Evolutionary conservation across 2,329 filamentous ascomycete species (phyloP).

Genomic region (Helotiales sp.): DNA sequence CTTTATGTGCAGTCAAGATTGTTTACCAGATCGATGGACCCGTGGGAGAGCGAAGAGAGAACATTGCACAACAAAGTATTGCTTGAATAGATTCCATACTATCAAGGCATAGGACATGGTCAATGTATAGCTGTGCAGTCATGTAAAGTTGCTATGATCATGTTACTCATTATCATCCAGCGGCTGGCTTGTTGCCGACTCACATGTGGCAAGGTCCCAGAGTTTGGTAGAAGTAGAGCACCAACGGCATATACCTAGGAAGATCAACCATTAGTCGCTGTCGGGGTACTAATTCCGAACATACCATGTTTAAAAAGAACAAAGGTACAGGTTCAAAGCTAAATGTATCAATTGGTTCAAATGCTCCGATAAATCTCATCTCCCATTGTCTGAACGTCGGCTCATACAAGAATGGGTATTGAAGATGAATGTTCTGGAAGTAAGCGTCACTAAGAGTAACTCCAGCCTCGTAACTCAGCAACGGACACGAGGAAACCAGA

Average conservation of each 20-base stretch:
- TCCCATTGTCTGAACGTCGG: constrained; percentile 29
- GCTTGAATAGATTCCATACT: constrained; percentile 30
- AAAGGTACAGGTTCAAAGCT: not conserved
- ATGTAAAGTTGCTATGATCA: not conserved
- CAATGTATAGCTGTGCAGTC: not conserved
- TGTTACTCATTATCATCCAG: not conserved
- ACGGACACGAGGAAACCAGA: not conserved
- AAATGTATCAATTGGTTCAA: not conserved
- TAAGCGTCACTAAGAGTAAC: constrained; percentile 22
- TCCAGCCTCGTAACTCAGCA: not conserved
- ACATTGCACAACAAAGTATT: constrained; percentile 32
- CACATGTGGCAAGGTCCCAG: not conserved
- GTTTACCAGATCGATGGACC: constrained; percentile 32
- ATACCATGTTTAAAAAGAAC: not conserved
- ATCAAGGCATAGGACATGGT: constrained; percentile 25
- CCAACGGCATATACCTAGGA: not conserved
- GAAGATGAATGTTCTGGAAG: constrained; percentile 28
- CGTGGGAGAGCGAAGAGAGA: constrained; percentile 26
- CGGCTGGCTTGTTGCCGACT: not conserved
- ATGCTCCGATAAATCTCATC: constrained; percentile 1
- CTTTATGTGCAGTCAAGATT: constrained; percentile 34
- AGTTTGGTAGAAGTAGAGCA: not conserved
- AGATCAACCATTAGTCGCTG: not conserved
- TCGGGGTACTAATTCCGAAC: not conserved
- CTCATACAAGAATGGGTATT: constrained; percentile 31